These are phyloP conservation scores for Volutella citrinella DNA, from an alignment of 2,329 filamentous ascomycete species.

Conservation along the genomic window DNA sequence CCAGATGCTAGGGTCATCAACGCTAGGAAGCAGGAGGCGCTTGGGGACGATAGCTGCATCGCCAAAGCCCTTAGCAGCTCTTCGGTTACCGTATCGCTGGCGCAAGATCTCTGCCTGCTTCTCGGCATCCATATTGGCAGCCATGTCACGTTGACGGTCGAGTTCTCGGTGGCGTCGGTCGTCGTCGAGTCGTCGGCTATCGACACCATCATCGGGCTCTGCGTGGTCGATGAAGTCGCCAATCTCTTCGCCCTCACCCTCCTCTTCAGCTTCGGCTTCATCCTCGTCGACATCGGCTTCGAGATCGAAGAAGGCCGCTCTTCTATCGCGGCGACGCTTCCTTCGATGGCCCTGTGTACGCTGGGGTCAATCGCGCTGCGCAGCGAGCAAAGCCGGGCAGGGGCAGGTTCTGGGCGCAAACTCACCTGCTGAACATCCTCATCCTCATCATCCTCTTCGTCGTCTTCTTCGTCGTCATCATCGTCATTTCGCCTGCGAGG, in stretches of 20 bases:
- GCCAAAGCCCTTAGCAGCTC: slow-evolving; percentile 59
- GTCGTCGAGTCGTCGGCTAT: slow-evolving; percentile 76
- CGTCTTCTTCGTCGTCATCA: slow-evolving; percentile 44
- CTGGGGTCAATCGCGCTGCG: too few species aligned
- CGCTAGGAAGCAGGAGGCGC: slow-evolving; percentile 82
- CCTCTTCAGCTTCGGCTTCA: slow-evolving; percentile 82
- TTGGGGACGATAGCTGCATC: slow-evolving; percentile 80
- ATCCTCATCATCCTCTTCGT: slow-evolving; percentile 63
- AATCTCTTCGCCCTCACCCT: slow-evolving; percentile 80
- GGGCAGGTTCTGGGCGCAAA: too few species aligned
- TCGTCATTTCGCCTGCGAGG: slow-evolving; percentile 34
- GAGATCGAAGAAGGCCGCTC: slow-evolving; percentile 91
- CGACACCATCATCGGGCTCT: slow-evolving; percentile 84
- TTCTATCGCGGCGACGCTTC: slow-evolving; percentile 75
- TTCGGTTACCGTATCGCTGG: slow-evolving; percentile 82
- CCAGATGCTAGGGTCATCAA: slow-evolving; percentile 96
- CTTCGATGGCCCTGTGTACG: slow-evolving; percentile 66
- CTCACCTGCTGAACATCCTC: slow-evolving; percentile 66
- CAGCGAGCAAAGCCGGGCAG: too few species aligned
- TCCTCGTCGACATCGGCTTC: slow-evolving; percentile 98
- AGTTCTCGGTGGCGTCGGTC: slow-evolving; percentile 92
- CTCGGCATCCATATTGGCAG: slow-evolving; percentile 87
- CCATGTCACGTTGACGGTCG: slow-evolving; percentile 84
- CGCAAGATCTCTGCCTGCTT: slow-evolving; percentile 84
- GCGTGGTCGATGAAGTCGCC: slow-evolving; percentile 86